Percentiles rank a stretch among this genome's conserved stretches.
Conservation (phyloP, 306 rosid species). For the Glycyrrhiza uralensis region DNA sequence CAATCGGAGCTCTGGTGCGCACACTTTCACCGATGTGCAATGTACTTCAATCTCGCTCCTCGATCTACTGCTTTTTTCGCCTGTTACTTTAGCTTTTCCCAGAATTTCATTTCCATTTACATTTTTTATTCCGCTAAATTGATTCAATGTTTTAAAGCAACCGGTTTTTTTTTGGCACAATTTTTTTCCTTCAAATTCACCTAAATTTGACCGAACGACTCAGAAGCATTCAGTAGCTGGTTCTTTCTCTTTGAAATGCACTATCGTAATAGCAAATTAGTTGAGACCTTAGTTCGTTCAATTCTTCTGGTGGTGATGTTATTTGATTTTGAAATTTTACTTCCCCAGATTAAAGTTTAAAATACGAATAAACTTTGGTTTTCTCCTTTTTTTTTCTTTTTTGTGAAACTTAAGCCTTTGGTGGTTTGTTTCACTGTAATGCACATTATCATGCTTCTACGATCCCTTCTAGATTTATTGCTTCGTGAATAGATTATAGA, state of each 20-base stretch:
- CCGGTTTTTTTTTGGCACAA: not conserved
- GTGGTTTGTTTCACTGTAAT: not conserved
- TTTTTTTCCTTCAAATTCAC: not conserved
- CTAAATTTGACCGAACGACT: not conserved
- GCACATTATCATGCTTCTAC: not conserved
- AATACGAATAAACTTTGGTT: not conserved
- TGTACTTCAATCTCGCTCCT: constrained; percentile 34
- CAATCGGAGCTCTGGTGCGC: constrained; percentile 25
- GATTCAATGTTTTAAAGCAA: not conserved
- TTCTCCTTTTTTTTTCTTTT: not conserved
- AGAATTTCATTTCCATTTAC: not conserved
- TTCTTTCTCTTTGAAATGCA: not conserved
- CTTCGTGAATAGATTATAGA: constrained; percentile 21
- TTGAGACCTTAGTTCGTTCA: not conserved
- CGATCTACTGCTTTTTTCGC: constrained; percentile 57
- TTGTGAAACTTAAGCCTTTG: not conserved
- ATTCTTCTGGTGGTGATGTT: not conserved
- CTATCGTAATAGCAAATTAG: not conserved
- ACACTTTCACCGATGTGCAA: constrained; percentile 29
- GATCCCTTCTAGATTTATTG: constrained; percentile 18
- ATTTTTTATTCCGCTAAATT: not conserved
- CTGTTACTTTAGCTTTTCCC: constrained; percentile 36
- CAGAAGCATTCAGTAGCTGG: not conserved
- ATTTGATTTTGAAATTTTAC: not conserved
- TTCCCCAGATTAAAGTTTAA: not conserved